Base-by-base conservation (phyloP, 75 land plant species). In the Cryptomeria japonica region DNA sequence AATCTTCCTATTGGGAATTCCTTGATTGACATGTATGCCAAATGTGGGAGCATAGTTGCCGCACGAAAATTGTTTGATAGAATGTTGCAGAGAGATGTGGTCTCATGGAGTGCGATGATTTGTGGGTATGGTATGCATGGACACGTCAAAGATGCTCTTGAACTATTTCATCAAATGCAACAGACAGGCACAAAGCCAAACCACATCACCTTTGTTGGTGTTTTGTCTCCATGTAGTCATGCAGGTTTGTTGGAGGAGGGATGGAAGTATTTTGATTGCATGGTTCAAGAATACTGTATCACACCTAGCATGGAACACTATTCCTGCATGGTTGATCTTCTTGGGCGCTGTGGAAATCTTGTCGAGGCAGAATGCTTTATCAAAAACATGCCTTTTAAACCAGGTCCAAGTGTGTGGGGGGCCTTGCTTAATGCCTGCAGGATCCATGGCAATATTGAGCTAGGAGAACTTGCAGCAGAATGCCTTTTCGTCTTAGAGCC, bases 301-400 rank as follows among this genome's bases (percentile, higher is more conserved):
- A 75, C 22, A 39, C 88, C 84, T 73, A 47, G 77, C 14, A 68
- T 87, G 28, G 36, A 87, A 44, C 88, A 87, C 84, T 73, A 38
- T 44, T 34, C 84, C 0, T 87, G 84, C 31, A 87, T 87, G 84
- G 47, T 76, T 73, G 88, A 87, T 87, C 88, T 87, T 46, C 55
- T 75, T 41, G 82, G 83, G 11, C 88, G 88, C 34, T 25, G 32
- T 75, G 82, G 82, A 22, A 44, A 72, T 28, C 36, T 87, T 34
- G 51, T 64, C 77, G 83, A 87, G 42, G 88, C 83, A 87, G 83
- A 64, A 49, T 22, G 14, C 19, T 56, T 87, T 77, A 49, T 87
- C 19, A n/a, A 13, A 78, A 68, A 78, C 44, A 87, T 87, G 34
- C 83, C 83, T 11, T 56, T 34, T n/a, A 53, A 72, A 28, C 88